Evolutionary conservation across 2,329 filamentous ascomycete species (phyloP), one percentile per base, ranked within the genome.

Genomic region (Xylariaceae sp.): DNA sequence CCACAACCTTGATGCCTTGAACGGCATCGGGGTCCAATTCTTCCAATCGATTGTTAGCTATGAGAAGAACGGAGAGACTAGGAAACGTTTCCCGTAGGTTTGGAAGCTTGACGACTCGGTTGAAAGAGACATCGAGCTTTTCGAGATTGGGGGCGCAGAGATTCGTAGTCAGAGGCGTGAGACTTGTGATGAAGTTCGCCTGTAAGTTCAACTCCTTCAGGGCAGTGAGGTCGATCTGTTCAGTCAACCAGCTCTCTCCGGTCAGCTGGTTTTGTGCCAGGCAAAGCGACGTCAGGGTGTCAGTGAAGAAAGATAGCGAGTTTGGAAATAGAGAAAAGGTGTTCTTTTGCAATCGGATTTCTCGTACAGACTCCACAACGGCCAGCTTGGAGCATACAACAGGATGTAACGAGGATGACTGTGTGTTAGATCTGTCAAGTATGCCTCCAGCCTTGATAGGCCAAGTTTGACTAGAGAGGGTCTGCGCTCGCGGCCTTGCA

Each of bases 81-180:
- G 90, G 89, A 64, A 90, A 96, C 1, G 71, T 73, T 6, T 78
- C 70, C 46, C 83, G 83, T 6, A 96, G 71, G 2, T 65, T 57
- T 0, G 91, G 89, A 0, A 96, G 74, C 0, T 78, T 77, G 1
- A 82, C 79, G 30, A 97, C 71, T n/a, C 87, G 83, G 65, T 97
- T 97, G 56, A 86, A 80, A 19, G 87, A 90, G 7, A 95, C 76
- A 62, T 97, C 89, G 1, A 96, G 75, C 58, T 86, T 87, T 47
- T 86, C 81, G 6, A 97, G 76, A 6, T 71, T 75, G 0, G 90
- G 90, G 0, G 91, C 90, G n/a, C 78, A 75, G 5, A 97, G 77
- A 56, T 82, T 73, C 5, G 74, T 69, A 3, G 82, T 76, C 14
- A 97, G 70, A 0, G 86, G 81, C 1, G 79, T 75, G 10, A 96